These are phyloP conservation scores for Talinum fruticosum DNA, from an alignment of 148 eudicot genomes.

Conservation along the genomic window DNA sequence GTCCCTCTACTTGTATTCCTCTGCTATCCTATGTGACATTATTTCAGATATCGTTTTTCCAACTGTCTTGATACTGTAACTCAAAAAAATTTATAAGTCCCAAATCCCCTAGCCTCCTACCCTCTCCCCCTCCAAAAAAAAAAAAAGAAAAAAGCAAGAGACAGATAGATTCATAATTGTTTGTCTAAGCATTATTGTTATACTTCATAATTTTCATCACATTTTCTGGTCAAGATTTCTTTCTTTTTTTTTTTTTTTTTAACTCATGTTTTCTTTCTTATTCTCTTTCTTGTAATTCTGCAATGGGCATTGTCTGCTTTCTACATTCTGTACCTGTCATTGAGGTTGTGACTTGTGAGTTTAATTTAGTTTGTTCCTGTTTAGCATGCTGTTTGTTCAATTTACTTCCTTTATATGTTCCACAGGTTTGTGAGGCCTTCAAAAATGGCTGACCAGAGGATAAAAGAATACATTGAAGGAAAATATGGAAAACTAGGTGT, in stretches of 20 bases:
- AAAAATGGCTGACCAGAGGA: constrained; percentile 69
- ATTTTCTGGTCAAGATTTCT: neutral
- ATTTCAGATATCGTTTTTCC: neutral
- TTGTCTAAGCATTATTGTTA: neutral
- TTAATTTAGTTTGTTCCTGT: neutral
- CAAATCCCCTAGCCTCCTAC: neutral
- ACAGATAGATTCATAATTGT: neutral
- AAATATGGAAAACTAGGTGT: constrained; percentile 87
- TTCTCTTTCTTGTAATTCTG: neutral
- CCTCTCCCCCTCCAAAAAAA: neutral
- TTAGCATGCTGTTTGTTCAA: constrained; percentile 14
- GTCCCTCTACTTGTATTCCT: no score
- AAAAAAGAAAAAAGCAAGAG: neutral
- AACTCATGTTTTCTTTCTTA: constrained; percentile 6
- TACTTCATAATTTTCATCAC: neutral
- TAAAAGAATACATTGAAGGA: constrained; percentile 76
- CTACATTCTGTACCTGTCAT: neutral
- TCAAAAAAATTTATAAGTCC: neutral
- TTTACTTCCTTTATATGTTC: constrained; percentile 3
- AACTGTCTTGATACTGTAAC: neutral
- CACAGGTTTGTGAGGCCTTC: constrained; percentile 97
- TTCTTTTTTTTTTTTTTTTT: no score
- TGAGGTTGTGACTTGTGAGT: neutral
- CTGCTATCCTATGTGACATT: neutral
- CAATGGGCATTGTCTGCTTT: neutral